Evolutionary conservation across 192 early-diverging fungal genomes (phyloP), one percentile per base, ranked within the genome.

Genomic region (Backusella morwellensis): DNA sequence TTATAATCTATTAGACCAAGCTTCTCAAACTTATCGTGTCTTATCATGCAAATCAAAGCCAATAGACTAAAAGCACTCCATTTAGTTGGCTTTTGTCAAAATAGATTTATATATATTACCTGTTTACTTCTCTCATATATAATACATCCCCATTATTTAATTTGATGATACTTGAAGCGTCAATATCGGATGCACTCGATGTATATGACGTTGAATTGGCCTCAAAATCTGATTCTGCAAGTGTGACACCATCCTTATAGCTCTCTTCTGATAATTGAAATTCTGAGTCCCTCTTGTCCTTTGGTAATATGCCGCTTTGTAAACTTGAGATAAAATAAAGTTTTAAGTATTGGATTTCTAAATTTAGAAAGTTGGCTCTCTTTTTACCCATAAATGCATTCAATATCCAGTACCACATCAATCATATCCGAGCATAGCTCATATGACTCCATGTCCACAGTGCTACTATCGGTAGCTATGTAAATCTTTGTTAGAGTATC

Each of bases 371-470:
- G 56, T 63, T 8, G 1, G 3, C 14, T 34, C 14, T 34, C 52
- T 44, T 19, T n/a, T n/a, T 85, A 87, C 84, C 89, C 88, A 73
- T 97, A 97, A 38, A 98, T 90, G 34, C 84, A 80, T 7, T 90
- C 86, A 26, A 98, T 87, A 74, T 97, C 95, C 34, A 96, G 91
- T 47, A 95, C 90, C 11, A 95, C 94, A 70, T 97, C 96, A 79
- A 99, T 96, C 89, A 96, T 98, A 80, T 99, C 94, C 69, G 92
- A 93, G 73, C 96, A 96, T 74, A 99, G 91, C 84, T 94, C 92
- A 85, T 97, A 99, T 9, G 91, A 89, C 77, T 96, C 95, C 75
- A 92, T 85, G 41, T 93, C 92, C n/a, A 92, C 92, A 9, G 97
- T 96, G 12, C 96, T 96, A 75, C 90, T 91, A 75, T 99, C 97